A percentile compares a stretch with the other conserved stretches of the same genome.
Conservation (phyloP, 805 yeast species). For the Nadsonia fulvescens region DNA sequence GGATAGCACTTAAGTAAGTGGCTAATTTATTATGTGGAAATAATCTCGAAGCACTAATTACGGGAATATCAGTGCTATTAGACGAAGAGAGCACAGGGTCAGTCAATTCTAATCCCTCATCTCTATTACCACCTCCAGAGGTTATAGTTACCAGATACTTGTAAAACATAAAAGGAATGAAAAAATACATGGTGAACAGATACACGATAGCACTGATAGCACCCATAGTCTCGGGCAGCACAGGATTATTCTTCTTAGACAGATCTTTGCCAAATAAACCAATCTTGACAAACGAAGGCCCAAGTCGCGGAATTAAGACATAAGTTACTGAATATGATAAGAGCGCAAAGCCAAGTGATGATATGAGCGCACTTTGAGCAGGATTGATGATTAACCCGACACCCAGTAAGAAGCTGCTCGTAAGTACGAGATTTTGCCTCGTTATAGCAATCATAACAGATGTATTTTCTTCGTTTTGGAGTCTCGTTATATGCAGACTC, state of each 20-base stretch:
- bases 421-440: no score
- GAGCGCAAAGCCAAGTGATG: conserved; percentile 50
- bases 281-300: conserved; percentile 45
- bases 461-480: no score
- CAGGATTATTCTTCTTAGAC: conserved; percentile 55
- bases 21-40: conserved; percentile 76
- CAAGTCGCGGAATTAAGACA: conserved; percentile 49
- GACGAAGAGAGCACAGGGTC: conserved; percentile 4
- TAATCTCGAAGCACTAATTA: conserved; percentile 8
- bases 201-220: conserved; percentile 70
- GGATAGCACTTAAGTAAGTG: conserved; percentile 67
- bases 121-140: conserved; percentile 42
- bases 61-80: no score
- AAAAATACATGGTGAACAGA: conserved; percentile 59
- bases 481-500: no score
- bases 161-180: conserved; percentile 77
- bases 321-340: conserved; percentile 47
- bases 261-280: conserved; percentile 81
- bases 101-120: conserved; percentile 19
- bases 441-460: no score
- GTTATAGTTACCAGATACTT: conserved; percentile 46
- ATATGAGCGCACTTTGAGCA: conserved; percentile 28
- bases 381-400: conserved; percentile 11
- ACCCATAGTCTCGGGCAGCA: conserved; percentile 86
- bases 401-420: no score